phyloP scores from a whole-genome alignment of 768 basidiomycete species.

The Daedaleopsis sinensis region DNA sequence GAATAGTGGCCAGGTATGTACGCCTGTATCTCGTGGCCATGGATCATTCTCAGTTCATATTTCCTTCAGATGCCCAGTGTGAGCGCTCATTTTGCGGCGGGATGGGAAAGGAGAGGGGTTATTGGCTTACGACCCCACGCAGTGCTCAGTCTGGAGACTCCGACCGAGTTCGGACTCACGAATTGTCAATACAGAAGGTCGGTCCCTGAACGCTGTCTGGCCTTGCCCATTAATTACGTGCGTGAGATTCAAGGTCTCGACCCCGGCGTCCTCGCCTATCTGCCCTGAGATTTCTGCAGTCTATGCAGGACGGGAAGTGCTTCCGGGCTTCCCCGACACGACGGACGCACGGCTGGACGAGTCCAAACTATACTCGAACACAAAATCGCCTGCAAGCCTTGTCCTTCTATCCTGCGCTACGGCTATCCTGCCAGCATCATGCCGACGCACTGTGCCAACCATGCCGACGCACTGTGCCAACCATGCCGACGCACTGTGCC shows the following conservation, averaged over 20 bases:
- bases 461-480: too few relatives aligned
- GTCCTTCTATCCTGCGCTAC: background rate
- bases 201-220: background rate
- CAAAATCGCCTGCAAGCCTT: background rate
- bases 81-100: conserved; percentile 32
- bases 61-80: conserved; percentile 30
- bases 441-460: background rate
- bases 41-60: background rate
- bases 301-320: background rate
- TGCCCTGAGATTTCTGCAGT: background rate
- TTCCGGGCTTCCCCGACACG: background rate
- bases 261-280: background rate
- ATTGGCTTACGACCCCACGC: conserved; percentile 29
- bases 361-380: background rate
- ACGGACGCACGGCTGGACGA: background rate
- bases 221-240: background rate
- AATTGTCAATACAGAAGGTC: background rate
- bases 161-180: background rate
- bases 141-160: conserved; percentile 20
- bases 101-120: conserved; percentile 33
- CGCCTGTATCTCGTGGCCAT: conserved; percentile 1
- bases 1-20: conserved; percentile 28
- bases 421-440: background rate
- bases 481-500: too few relatives aligned
- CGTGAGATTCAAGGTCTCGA: background rate